phyloP scores from a whole-genome alignment of 2,329 filamentous ascomycete genomes.

The Claviceps digitariae region DNA sequence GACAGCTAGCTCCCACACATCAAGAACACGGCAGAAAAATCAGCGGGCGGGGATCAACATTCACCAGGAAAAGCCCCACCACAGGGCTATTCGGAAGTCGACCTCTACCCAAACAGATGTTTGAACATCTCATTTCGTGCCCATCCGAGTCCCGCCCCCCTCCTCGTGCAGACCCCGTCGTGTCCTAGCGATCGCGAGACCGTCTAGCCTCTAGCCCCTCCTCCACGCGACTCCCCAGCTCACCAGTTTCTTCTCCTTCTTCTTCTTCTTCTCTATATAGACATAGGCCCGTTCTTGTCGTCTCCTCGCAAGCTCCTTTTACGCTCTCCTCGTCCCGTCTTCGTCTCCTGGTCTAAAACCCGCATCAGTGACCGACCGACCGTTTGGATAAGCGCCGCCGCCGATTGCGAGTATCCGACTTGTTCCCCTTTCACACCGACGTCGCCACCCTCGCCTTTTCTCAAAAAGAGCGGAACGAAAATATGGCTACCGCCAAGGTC shows the following conservation, averaged over 20 bases:
- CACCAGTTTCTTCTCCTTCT: constrained; percentile 12
- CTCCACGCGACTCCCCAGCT: constrained; percentile 8
- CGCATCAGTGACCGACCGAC: background rate
- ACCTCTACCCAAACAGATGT: constrained; percentile 15
- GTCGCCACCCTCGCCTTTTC: no score
- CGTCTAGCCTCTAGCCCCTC: constrained; percentile 5
- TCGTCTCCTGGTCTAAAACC: background rate
- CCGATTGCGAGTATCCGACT: background rate
- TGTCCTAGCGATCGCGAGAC: constrained; percentile 12
- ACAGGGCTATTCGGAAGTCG: constrained; percentile 24
- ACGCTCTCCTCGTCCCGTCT: background rate
- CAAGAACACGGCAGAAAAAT: constrained; percentile 23
- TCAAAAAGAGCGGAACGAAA: background rate
- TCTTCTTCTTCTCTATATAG: background rate
- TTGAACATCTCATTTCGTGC: constrained; percentile 15
- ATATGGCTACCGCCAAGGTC: constrained; percentile 21
- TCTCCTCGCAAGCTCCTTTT: no score
- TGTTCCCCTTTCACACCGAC: background rate
- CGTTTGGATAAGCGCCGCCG: background rate
- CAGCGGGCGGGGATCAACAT: constrained; percentile 19
- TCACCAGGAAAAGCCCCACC: constrained; percentile 17
- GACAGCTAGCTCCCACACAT: constrained; percentile 30
- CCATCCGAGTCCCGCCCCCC: constrained; percentile 12
- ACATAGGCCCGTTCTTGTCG: no score
- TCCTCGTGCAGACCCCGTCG: constrained; percentile 4